Conservation (phyloP, 306 rosid genomes). For the Quillaja saponaria region DNA sequence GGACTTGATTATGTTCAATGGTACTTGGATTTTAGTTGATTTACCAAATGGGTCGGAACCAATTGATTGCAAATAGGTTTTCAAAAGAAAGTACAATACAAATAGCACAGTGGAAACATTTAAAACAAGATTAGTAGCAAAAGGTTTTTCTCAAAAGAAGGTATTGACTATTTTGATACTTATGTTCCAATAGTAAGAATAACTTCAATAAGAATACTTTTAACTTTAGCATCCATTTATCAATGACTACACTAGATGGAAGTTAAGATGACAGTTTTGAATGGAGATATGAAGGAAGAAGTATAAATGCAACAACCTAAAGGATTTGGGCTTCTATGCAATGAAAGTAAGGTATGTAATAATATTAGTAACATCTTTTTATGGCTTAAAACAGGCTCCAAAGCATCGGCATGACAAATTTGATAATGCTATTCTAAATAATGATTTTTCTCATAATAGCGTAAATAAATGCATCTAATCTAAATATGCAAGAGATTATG, state of each 20-base stretch:
- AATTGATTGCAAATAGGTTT: not conserved
- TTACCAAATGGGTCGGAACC: not conserved
- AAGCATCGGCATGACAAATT: not conserved
- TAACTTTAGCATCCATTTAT: constrained; percentile 1
- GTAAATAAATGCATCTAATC: not conserved
- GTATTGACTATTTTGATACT: not conserved
- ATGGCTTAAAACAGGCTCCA: not conserved
- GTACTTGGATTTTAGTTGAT: not conserved
- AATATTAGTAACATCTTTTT: not conserved
- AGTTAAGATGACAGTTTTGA: not conserved
- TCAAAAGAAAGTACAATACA: not conserved
- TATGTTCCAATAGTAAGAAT: not conserved
- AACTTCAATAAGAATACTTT: not conserved
- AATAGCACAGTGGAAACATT: not conserved
- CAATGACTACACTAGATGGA: not conserved
- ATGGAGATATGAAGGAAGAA: not conserved
- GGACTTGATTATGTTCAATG: not conserved
- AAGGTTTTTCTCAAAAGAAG: not conserved
- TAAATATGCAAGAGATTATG: not conserved
- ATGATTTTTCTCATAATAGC: not conserved
- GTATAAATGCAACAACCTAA: not conserved
- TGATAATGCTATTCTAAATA: not conserved
- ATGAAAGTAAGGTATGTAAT: not conserved
- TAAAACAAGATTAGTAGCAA: not conserved
- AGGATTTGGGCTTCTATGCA: not conserved